phyloP scores from a whole-genome alignment of 1,139 yeast genomes.

The Blastobotrys proliferans region DNA sequence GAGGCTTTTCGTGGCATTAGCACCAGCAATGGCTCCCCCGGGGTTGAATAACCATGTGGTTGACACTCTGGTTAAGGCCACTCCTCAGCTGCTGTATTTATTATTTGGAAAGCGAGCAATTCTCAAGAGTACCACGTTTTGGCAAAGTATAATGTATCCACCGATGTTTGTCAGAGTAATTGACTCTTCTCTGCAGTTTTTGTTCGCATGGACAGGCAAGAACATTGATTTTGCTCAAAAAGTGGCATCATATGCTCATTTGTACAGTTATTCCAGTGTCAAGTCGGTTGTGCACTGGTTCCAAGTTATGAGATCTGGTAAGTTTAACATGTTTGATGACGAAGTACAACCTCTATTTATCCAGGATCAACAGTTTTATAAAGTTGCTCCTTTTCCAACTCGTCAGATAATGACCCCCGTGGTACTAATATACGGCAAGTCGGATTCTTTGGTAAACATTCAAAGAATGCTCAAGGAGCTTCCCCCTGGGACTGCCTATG shows the following conservation, averaged over 20 bases:
- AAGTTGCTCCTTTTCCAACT: slow-evolving; percentile 64
- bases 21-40: slow-evolving; percentile 94
- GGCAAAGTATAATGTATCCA: slow-evolving; percentile 82
- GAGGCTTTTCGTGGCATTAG: slow-evolving; percentile 69
- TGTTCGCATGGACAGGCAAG: slow-evolving; percentile 73
- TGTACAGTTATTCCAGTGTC: slow-evolving; percentile 87
- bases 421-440: slow-evolving; percentile 70
- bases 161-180: slow-evolving; percentile 72
- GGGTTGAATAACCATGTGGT: slow-evolving; percentile 73
- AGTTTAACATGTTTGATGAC: slow-evolving; percentile 88
- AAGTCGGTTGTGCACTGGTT: slow-evolving; percentile 96
- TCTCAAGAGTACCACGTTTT: slow-evolving; percentile 71
- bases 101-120: slow-evolving; percentile 72
- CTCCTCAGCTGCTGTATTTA: slow-evolving; percentile 69
- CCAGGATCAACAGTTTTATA: slow-evolving; percentile 35
- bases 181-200: slow-evolving; percentile 58
- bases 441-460: slow-evolving; percentile 82
- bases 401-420: slow-evolving; percentile 66
- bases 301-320: slow-evolving; percentile 76
- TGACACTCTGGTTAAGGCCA: slow-evolving; percentile 71
- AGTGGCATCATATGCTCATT: slow-evolving; percentile 70
- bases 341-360: slow-evolving; percentile 31
- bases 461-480: slow-evolving; percentile 62
- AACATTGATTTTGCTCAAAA: slow-evolving; percentile 74
- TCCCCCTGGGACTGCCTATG: slow-evolving; percentile 37